Percentiles rank a stretch among this genome's conserved stretches.
These are phyloP conservation scores for Colletotrichum cuscutae DNA, from an alignment of 2,329 filamentous ascomycete genomes.

Conservation along the genomic window DNA sequence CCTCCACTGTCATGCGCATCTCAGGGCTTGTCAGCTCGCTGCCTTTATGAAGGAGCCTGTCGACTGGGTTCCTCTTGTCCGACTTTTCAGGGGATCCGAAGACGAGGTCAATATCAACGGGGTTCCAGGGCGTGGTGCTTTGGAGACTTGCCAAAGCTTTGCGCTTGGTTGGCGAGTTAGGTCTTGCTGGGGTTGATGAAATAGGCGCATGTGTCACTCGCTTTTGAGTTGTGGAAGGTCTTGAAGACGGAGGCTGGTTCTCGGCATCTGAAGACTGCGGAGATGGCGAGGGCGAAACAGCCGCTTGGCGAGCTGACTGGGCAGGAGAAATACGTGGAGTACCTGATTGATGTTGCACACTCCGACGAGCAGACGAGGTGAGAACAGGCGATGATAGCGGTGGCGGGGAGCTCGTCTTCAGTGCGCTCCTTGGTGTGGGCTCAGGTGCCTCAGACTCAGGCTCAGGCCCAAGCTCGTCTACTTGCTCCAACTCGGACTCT, in stretches of 20 bases:
- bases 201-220: constrained; percentile 58
- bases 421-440: constrained; percentile 28
- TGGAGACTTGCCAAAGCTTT: constrained; percentile 66
- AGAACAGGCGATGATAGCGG: constrained; percentile 39
- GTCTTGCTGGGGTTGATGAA: constrained; percentile 49
- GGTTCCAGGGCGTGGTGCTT: constrained; percentile 73
- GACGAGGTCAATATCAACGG: constrained; percentile 80
- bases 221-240: constrained; percentile 59
- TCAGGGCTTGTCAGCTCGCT: constrained; percentile 77
- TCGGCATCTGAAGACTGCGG: constrained; percentile 84
- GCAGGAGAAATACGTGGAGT: constrained; percentile 51
- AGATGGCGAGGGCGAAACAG: constrained; percentile 71
- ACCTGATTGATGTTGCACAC: constrained; percentile 55
- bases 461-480: constrained; percentile 14
- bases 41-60: constrained; percentile 63
- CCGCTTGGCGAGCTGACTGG: constrained; percentile 62
- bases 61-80: constrained; percentile 64
- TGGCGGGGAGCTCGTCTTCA: constrained; percentile 42
- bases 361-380: constrained; percentile 35
- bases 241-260: constrained; percentile 79
- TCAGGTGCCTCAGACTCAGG: constrained; percentile 28
- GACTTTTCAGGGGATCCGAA: constrained; percentile 61
- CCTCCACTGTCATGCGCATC: constrained; percentile 90
- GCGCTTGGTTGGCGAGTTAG: constrained; percentile 70
- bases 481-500: constrained; percentile 1